Base-by-base conservation (phyloP, 2,329 filamentous ascomycete genomes). In the Colletotrichum liaoningense region DNA sequence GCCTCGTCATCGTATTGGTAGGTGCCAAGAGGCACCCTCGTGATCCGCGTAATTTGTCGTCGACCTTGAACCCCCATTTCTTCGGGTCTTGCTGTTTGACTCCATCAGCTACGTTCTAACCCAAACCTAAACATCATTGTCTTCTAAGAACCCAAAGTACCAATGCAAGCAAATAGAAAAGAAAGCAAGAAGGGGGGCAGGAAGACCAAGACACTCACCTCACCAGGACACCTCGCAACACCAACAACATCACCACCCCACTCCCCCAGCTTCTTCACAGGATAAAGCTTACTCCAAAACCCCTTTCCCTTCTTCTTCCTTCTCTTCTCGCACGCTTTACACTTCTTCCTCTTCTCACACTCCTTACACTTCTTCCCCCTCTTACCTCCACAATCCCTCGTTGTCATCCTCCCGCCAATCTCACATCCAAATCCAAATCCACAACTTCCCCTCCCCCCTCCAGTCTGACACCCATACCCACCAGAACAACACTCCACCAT, bases 201-300 rank as follows among this genome's bases (percentile, higher is more conserved):
- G n/a, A n/a, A n/a, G n/a, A n/a, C n/a, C n/a, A n/a, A n/a, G n/a
- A n/a, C n/a, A n/a, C n/a, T n/a, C n/a, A n/a, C 72, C 72, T 73
- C 72, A 14, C 69, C 72, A 24, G 64, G 69, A 59, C 57, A 69
- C 49, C 72, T 63, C 16, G 42, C 60, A 22, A 74, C 22, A 26
- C 72, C 72, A 14, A 73, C 64, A 24, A 73, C 60, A 9, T 30
- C n/a, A 19, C 72, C 72, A 5, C 72, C 72, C 69, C 72, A 74
- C 1, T 69, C 60, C 14, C 55, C 35, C 5, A 38, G 12, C 22
- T 19, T 54, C 54, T 12, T 49, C 3, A 57, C 67, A 7, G 68
- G 57, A 63, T 59, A 67, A 5, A 63, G 62, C 11, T 16, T 30
- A 11, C n/a, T 35, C 57, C 62, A 52, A 14, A 68, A 60, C 22